Conservation (phyloP, 1,139 yeast species). For the Suhomyces maxii region DNA sequence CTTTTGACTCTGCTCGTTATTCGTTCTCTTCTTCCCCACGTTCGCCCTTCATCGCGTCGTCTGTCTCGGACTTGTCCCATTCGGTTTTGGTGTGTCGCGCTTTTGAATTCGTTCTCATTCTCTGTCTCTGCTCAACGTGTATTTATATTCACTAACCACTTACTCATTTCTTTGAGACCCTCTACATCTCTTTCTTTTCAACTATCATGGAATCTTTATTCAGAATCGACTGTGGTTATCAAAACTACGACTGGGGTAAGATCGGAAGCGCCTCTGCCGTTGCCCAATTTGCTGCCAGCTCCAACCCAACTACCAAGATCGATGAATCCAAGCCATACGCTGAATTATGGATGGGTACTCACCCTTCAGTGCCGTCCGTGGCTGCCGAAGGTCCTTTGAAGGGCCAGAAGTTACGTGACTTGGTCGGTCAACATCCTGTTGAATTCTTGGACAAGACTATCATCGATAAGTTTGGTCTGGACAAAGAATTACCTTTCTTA, state of each 20-base stretch:
- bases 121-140: background rate
- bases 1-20: too few species aligned
- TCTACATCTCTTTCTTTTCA: background rate
- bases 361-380: conserved; percentile 85
- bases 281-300: conserved; percentile 76
- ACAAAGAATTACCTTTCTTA: conserved; percentile 79
- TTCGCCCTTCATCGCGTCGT: background rate
- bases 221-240: conserved; percentile 58
- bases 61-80: background rate
- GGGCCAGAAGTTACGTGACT: conserved; percentile 61
- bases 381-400: conserved; percentile 42
- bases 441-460: conserved; percentile 57
- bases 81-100: background rate
- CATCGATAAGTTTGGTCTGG: conserved; percentile 64
- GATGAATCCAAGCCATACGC: conserved; percentile 82
- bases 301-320: conserved; percentile 60
- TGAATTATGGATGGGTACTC: conserved; percentile 99
- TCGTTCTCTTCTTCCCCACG: too few species aligned
- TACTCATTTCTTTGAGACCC: background rate
- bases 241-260: conserved; percentile 86
- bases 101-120: background rate
- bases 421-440: conserved; percentile 62
- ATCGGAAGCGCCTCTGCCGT: conserved; percentile 82
- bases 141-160: background rate
- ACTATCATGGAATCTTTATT: conserved; percentile 24